Percentiles rank a stretch among this genome's conserved stretches.
Evolutionary conservation across 1,139 yeast species (phyloP).

Genomic region (Zygoascus hellenicus): DNA sequence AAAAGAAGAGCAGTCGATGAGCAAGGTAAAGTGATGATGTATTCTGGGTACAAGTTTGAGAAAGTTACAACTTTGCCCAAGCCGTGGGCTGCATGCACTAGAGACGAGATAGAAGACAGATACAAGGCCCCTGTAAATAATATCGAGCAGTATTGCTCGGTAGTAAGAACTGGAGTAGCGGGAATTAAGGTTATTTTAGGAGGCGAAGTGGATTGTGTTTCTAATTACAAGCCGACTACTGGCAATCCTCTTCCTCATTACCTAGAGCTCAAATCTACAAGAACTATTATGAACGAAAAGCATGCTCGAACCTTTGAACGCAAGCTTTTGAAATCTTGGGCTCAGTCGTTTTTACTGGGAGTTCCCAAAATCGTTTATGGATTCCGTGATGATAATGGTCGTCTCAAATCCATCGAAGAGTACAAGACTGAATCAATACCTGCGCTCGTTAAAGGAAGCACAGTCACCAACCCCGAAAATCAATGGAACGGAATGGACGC

Average conservation of each 20-base stretch:
- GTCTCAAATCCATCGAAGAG: slow-evolving; percentile 63
- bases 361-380: slow-evolving; percentile 75
- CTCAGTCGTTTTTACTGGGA: slow-evolving; percentile 87
- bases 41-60: slow-evolving; percentile 72
- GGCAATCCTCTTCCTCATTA: slow-evolving; percentile 60
- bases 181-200: slow-evolving; percentile 62
- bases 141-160: slow-evolving; percentile 70
- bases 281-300: slow-evolving; percentile 46
- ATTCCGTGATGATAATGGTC: slow-evolving; percentile 67
- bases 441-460: slow-evolving; percentile 39
- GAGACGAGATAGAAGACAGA: slow-evolving; percentile 64
- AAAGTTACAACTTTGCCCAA: slow-evolving; percentile 64
- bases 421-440: slow-evolving; percentile 79
- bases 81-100: slow-evolving; percentile 66
- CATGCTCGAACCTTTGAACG: slow-evolving; percentile 60
- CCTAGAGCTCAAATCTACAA: slow-evolving; percentile 75
- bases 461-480: slow-evolving; percentile 28
- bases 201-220: slow-evolving; percentile 88
- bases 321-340: slow-evolving; percentile 79
- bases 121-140: slow-evolving; percentile 52
- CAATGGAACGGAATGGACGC: slow-evolving; percentile 67
- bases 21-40: slow-evolving; percentile 30
- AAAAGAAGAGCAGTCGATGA: slow-evolving; percentile 24
- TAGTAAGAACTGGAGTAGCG: slow-evolving; percentile 82
- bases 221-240: slow-evolving; percentile 63